phyloP scores from a whole-genome alignment of 352 stramenopile species.

The Pythium aristosporum region DNA sequence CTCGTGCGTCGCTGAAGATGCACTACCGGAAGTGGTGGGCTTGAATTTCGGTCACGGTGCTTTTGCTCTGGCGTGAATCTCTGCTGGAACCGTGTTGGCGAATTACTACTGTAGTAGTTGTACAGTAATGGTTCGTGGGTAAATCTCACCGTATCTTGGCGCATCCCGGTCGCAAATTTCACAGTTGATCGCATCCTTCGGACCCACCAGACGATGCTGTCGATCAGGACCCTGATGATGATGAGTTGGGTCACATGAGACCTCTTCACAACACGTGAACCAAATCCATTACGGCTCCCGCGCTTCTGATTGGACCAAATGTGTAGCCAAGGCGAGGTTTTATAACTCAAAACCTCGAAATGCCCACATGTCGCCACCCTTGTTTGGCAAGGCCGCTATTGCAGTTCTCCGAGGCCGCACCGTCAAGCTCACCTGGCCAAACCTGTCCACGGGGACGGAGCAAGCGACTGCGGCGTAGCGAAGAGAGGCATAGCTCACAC shows the following conservation, averaged over 20 bases:
- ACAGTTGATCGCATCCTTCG: no score
- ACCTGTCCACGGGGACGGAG: no score
- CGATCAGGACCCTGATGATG: no score
- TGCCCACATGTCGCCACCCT: constrained; percentile 6
- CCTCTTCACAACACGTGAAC: not conserved
- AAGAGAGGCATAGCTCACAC: not conserved
- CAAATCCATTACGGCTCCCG: not conserved
- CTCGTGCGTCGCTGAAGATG: not conserved
- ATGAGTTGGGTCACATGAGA: no score
- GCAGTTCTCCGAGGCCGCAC: constrained; percentile 11
- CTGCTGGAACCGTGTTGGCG: no score
- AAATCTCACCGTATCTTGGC: not conserved
- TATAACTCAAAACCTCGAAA: constrained; percentile 15
- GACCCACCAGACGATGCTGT: no score
- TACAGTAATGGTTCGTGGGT: not conserved
- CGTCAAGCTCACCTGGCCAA: not conserved
- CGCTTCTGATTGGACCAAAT: constrained; percentile 20
- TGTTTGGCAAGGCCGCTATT: not conserved
- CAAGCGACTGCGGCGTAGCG: not conserved
- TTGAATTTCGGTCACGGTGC: not conserved
- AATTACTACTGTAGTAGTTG: no score
- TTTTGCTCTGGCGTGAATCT: not conserved
- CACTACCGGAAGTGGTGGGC: not conserved
- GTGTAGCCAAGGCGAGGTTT: constrained; percentile 13
- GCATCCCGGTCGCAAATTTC: not conserved